Evolutionary conservation across 2,329 filamentous ascomycete species (phyloP), one percentile per base, ranked within the genome.

Genomic region (Davidsoniella virescens): DNA sequence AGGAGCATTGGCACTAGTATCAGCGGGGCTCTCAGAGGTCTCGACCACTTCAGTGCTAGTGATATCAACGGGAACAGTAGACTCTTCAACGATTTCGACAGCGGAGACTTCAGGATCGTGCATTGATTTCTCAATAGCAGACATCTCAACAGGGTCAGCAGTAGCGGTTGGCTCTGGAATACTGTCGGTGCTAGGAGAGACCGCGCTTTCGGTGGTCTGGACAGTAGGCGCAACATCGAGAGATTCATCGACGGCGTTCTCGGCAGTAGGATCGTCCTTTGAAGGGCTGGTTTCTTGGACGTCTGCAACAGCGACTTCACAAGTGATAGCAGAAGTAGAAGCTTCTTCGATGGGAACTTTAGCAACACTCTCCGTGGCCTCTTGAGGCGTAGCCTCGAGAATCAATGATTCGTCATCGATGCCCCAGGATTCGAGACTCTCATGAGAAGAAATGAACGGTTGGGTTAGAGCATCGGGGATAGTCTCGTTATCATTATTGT

Each of bases 361-460:
- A 18, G 44, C 18, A 43, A 17, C 18, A 39, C 26, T 2, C 16
- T 26, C 16, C 3, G 20, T 12, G 4, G 37, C 37, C 2, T 14
- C 17, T 9, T 47, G 14, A 10, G 37, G 25, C 8, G 52, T 3
- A 43, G n/a, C 17, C 16, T 52, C 49, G 43, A 51, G 29, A 20
- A 25, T 20, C 23, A 39, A 16, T 20, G 41, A 17, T 16, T 54
- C 46, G 10, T 50, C 50, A 20, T 52, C 50, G n/a, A 49, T 52
- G 38, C 46, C 50, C 44, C 50, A 52, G 25, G 50, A 50, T n/a
- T 54, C 51, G 6, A 44, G 26, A 18, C 51, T 50, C 10, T 50
- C 44, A 7, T 50, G 43, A 17, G 48, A 50, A 43, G 39, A 44
- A 14, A 45, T 23, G 14, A 47, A 20, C 1, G 44, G 44, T 16